phyloP scores from a whole-genome alignment of 371 early-diverging fungal genomes.

The Nosema granulosis region DNA sequence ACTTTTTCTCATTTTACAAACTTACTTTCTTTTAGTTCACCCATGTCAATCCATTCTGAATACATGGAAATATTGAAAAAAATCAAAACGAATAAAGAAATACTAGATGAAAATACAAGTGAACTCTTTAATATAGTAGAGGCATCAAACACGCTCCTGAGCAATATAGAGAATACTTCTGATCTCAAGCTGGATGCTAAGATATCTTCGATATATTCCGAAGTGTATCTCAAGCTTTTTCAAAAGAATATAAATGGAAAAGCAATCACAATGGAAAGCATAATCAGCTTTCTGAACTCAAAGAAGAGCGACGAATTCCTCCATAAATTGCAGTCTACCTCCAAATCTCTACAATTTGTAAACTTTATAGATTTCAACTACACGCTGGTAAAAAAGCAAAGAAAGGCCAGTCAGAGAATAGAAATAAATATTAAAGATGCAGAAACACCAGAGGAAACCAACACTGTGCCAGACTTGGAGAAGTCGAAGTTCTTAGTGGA shows the following conservation, averaged over 20 bases:
- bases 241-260: slow-evolving; percentile 36
- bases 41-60: slow-evolving; percentile 23
- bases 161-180: slow-evolving; percentile 38
- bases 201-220: slow-evolving; percentile 43
- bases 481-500: slow-evolving; percentile 30
- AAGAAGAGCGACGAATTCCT: slow-evolving; percentile 9
- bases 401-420: slow-evolving; percentile 15
- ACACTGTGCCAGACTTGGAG: slow-evolving; percentile 28
- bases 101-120: slow-evolving; percentile 28
- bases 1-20: too few relatives aligned
- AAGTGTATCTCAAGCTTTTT: slow-evolving; percentile 34
- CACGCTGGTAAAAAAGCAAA: neutral
- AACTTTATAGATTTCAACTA: slow-evolving; percentile 20
- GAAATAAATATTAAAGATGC: slow-evolving; percentile 24
- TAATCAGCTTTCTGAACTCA: slow-evolving; percentile 23
- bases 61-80: slow-evolving; percentile 54
- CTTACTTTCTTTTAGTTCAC: too few relatives aligned
- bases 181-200: slow-evolving; percentile 61
- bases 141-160: slow-evolving; percentile 52
- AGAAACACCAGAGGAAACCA: slow-evolving; percentile 1
- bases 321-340: neutral
- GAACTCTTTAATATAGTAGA: slow-evolving; percentile 41
- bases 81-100: slow-evolving; percentile 46
- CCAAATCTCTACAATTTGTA: neutral
- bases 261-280: slow-evolving; percentile 19